Evolutionary conservation across 805 yeast species (phyloP).

Genomic region (Yarrowia divulgata): DNA sequence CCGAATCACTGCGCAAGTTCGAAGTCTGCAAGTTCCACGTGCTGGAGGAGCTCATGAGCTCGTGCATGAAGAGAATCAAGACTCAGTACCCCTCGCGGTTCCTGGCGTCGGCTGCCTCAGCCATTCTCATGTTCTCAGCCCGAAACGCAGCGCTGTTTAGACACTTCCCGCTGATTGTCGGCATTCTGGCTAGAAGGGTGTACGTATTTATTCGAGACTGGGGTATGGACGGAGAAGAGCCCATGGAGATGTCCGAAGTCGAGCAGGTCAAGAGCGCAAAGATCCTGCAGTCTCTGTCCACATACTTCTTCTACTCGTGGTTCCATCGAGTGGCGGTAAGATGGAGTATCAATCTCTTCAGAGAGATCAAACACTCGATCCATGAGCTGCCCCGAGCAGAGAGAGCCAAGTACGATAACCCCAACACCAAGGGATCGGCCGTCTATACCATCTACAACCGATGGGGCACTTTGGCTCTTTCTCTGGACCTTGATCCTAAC

Average conservation of each 20-base stretch:
- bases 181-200: slow-evolving; percentile 62
- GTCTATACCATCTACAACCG: slow-evolving; percentile 32
- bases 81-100: slow-evolving; percentile 83
- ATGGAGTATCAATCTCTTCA: slow-evolving; percentile 49
- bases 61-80: slow-evolving; percentile 64
- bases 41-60: slow-evolving; percentile 67
- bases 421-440: slow-evolving; percentile 18
- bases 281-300: slow-evolving; percentile 66
- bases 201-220: slow-evolving; percentile 64
- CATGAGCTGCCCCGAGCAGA: slow-evolving; percentile 33
- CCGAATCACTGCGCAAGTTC: slow-evolving; percentile 37
- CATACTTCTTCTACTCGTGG: slow-evolving; percentile 58
- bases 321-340: slow-evolving; percentile 48
- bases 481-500: slow-evolving; percentile 33
- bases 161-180: slow-evolving; percentile 52
- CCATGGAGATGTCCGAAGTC: slow-evolving; percentile 50
- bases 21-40: slow-evolving; percentile 61
- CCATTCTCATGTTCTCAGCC: slow-evolving; percentile 62
- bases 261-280: slow-evolving; percentile 62
- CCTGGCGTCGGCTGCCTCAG: slow-evolving; percentile 68
- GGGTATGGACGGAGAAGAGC: slow-evolving; percentile 52
- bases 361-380: slow-evolving; percentile 47
- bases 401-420: slow-evolving; percentile 30
- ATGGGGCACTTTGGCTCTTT: slow-evolving; percentile 33
- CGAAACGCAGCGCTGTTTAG: slow-evolving; percentile 51